A percentile compares a stretch with the other conserved stretches of the same genome.
phyloP scores from a whole-genome alignment of 768 basidiomycete genomes.

The Suillus placidus region DNA sequence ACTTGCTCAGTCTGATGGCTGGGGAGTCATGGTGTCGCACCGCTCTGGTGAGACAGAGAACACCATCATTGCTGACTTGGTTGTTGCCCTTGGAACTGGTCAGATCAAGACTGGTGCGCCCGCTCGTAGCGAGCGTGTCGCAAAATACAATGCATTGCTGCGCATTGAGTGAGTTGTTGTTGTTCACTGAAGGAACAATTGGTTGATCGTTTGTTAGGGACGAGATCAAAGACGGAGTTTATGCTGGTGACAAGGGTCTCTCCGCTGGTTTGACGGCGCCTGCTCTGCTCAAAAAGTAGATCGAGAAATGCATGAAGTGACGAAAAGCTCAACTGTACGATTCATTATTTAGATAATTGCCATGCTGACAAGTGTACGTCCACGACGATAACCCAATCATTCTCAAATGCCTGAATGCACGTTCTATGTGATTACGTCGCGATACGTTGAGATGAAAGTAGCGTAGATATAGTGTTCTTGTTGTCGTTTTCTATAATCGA shows the following conservation, averaged over 20 bases:
- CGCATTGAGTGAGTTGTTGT: slow-evolving; percentile 76
- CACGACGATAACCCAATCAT: slow-evolving; percentile 15
- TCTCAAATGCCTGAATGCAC: background rate
- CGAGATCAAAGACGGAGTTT: slow-evolving; percentile 71
- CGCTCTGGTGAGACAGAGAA: slow-evolving; percentile 98
- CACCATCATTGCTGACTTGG: slow-evolving; percentile 94
- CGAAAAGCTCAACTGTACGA: slow-evolving; percentile 28
- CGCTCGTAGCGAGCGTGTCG: slow-evolving; percentile 93
- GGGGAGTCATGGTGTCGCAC: slow-evolving; percentile 99
- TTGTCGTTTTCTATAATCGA: background rate
- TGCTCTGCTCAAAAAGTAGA: slow-evolving; percentile 68
- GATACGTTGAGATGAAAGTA: background rate
- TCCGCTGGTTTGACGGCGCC: slow-evolving; percentile 77
- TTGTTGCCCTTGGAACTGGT: slow-evolving; percentile 88
- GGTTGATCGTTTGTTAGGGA: slow-evolving; percentile 51
- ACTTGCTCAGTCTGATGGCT: slow-evolving; percentile 92
- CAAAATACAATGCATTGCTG: slow-evolving; percentile 89
- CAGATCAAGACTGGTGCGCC: slow-evolving; percentile 99
- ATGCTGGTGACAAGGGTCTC: slow-evolving; percentile 78
- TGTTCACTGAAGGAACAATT: slow-evolving; percentile 12
- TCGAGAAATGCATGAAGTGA: slow-evolving; percentile 7
- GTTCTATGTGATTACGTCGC: background rate
- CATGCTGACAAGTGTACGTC: slow-evolving; percentile 27
- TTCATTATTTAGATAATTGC: slow-evolving; percentile 27
- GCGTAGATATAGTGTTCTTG: background rate